Evolutionary conservation across 192 early-diverging fungal species (phyloP).

Genomic region (Dissophora globulifera): DNA sequence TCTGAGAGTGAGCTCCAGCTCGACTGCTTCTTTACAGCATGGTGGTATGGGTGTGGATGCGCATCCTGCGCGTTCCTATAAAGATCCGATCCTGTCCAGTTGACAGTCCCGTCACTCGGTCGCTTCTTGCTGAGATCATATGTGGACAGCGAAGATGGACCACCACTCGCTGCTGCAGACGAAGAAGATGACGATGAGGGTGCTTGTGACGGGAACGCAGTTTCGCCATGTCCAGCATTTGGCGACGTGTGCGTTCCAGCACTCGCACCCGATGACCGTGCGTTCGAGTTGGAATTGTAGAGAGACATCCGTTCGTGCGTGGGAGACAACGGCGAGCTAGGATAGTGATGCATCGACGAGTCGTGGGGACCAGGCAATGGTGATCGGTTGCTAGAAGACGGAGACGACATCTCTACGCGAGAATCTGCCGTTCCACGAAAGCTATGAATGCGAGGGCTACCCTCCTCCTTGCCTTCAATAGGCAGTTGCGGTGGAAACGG

Average conservation of each 20-base stretch:
- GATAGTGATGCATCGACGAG: conserved; percentile 16
- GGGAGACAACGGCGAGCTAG: conserved; percentile 26
- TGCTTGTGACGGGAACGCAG: background rate
- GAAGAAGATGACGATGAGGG: conserved; percentile 8
- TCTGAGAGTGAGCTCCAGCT: conserved; percentile 43
- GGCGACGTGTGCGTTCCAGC: conserved; percentile 6
- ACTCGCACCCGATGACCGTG: background rate
- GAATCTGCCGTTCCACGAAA: conserved; percentile 15
- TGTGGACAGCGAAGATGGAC: background rate
- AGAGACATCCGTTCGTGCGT: conserved; percentile 33
- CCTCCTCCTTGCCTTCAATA: conserved; percentile 8
- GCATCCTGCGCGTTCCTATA: conserved; percentile 11
- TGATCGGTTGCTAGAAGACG: conserved; percentile 13
- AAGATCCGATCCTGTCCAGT: conserved; percentile 19
- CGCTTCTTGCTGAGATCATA: conserved; percentile 35
- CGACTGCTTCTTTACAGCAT: conserved; percentile 32
- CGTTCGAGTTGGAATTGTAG: conserved; percentile 16
- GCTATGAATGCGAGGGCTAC: conserved; percentile 4
- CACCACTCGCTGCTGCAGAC: no score
- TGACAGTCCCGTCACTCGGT: conserved; percentile 34
- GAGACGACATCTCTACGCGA: conserved; percentile 21
- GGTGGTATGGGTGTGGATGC: conserved; percentile 31
- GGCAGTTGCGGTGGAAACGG: background rate
- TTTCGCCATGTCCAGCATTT: conserved; percentile 12
- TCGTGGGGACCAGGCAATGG: conserved; percentile 17